Evolutionary conservation across 2,329 filamentous ascomycete genomes (phyloP).

Genomic region (Dactylonectria estremocensis): DNA sequence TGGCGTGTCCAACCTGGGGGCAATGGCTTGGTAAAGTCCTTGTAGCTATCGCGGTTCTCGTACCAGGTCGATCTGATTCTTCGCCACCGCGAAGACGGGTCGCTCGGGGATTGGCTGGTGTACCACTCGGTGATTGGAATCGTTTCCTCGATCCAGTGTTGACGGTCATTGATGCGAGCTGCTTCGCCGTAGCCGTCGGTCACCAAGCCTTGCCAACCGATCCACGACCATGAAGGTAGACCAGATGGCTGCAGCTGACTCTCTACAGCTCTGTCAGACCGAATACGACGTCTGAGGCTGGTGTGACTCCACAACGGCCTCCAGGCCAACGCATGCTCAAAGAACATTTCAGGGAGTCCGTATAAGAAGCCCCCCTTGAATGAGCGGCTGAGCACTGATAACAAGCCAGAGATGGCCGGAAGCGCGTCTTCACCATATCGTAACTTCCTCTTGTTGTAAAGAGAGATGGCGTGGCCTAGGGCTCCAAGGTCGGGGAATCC

Average conservation of each 20-base stretch:
- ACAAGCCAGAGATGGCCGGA: conserved; percentile 3
- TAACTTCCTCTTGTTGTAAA: conserved; percentile 4
- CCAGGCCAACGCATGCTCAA: conserved; percentile 23
- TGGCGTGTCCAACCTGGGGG: conserved; percentile 26
- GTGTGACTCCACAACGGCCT: background rate
- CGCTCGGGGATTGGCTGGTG: background rate
- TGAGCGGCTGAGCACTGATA: conserved; percentile 15
- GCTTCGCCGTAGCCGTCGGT: background rate
- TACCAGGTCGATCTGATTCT: conserved; percentile 23
- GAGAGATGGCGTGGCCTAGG: background rate
- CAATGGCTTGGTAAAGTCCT: no score
- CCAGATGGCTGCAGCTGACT: background rate
- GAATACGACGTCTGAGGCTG: conserved; percentile 7
- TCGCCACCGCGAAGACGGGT: background rate
- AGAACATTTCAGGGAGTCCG: conserved; percentile 26
- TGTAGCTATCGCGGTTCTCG: conserved; percentile 10
- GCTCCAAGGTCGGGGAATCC: conserved; percentile 15
- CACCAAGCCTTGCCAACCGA: conserved; percentile 15
- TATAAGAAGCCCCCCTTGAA: conserved; percentile 27
- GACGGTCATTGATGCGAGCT: background rate
- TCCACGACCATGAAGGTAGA: conserved; percentile 33
- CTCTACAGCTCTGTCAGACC: background rate
- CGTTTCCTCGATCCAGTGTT: conserved; percentile 1
- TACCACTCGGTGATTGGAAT: conserved; percentile 25
- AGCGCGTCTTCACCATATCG: conserved; percentile 24